Conservation (phyloP, 2,329 filamentous ascomycete species). For the Lithohypha guttulata region DNA sequence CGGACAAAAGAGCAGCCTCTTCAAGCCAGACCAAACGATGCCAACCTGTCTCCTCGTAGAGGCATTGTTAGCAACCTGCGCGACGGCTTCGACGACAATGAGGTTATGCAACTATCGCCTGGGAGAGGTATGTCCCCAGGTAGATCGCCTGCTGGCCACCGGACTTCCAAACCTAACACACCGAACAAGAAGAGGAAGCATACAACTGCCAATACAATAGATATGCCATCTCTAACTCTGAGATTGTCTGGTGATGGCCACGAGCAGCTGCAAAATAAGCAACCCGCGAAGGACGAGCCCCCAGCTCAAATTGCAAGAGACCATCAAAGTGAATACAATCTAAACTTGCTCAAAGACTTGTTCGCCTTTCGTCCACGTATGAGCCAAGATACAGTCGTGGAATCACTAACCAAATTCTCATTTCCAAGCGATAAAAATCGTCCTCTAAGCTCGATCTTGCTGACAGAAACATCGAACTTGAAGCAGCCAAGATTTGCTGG, state of each 20-base stretch:
- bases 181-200: constrained; percentile 51
- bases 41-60: constrained; percentile 41
- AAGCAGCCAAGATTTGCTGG: constrained; percentile 37
- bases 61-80: constrained; percentile 35
- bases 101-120: constrained; percentile 46
- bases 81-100: constrained; percentile 55
- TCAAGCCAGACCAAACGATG: constrained; percentile 26
- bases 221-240: constrained; percentile 36
- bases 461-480: constrained; percentile 39
- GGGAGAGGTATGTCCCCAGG: too few species aligned
- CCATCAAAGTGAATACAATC: constrained; percentile 22
- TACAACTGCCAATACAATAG: constrained; percentile 22
- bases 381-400: constrained; percentile 41
- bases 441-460: constrained; percentile 43
- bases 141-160: constrained; percentile 33
- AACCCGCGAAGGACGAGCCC: constrained; percentile 17
- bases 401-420: constrained; percentile 40
- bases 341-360: constrained; percentile 42
- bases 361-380: constrained; percentile 44
- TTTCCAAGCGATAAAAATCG: constrained; percentile 43
- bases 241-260: constrained; percentile 19
- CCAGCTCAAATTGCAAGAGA: constrained; percentile 14
- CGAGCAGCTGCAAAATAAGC: constrained; percentile 23
- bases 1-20: constrained; percentile 26
- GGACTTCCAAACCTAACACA: constrained; percentile 38